phyloP scores from a whole-genome alignment of 2,329 filamentous ascomycete species.

The Epichloe uncinata region DNA sequence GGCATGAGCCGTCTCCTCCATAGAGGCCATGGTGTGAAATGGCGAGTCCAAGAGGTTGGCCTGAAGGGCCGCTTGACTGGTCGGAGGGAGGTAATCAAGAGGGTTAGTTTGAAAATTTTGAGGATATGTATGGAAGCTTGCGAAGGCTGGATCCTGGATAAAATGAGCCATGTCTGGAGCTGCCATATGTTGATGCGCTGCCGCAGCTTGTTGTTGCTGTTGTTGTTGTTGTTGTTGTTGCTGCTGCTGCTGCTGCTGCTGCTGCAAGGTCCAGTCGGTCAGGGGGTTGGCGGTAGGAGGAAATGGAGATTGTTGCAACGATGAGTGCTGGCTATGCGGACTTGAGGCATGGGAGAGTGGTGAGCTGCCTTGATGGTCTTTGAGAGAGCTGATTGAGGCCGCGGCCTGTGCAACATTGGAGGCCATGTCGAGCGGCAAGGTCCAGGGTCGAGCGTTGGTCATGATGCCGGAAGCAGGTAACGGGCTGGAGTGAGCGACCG shows the following conservation, averaged over 20 bases:
- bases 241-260: slow-evolving; percentile 32
- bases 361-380: slow-evolving; percentile 34
- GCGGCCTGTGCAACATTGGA: slow-evolving; percentile 28
- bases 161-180: slow-evolving; percentile 36
- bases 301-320: slow-evolving; percentile 41
- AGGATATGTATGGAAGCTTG: slow-evolving; percentile 40
- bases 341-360: slow-evolving; percentile 38
- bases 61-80: slow-evolving; percentile 51
- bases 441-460: slow-evolving; percentile 29
- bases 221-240: slow-evolving; percentile 26
- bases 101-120: slow-evolving; percentile 39
- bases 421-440: slow-evolving; percentile 40
- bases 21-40: slow-evolving; percentile 44
- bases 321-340: slow-evolving; percentile 35
- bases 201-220: slow-evolving; percentile 23
- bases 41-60: slow-evolving; percentile 49
- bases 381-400: slow-evolving; percentile 33
- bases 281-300: slow-evolving; percentile 37
- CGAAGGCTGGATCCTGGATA: slow-evolving; percentile 44
- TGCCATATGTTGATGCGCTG: slow-evolving; percentile 25
- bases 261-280: slow-evolving; percentile 49
- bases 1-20: slow-evolving; percentile 40
- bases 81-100: slow-evolving; percentile 47
- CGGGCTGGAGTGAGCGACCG: slow-evolving; percentile 18
- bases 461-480: slow-evolving; percentile 21